These are phyloP conservation scores for Penicillium robsamsonii DNA, from an alignment of 495 filamentous ascomycete species.

Conservation along the genomic window DNA sequence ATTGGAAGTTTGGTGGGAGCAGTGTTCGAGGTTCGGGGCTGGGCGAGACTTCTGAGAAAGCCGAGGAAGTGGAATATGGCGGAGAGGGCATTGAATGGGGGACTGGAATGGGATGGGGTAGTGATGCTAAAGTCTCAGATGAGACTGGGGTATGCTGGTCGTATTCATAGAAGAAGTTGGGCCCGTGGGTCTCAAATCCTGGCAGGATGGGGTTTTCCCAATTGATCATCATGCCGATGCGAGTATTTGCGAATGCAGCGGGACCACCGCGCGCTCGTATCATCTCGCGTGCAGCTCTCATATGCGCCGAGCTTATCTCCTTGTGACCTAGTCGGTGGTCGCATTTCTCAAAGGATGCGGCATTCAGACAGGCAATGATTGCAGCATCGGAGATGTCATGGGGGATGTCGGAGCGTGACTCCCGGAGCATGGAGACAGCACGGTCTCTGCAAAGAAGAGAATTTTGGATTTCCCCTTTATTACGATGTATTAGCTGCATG, in stretches of 20 bases:
- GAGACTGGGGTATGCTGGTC: background rate
- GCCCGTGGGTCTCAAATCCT: conserved; percentile 37
- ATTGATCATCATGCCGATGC: conserved; percentile 42
- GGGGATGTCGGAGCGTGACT: conserved; percentile 29
- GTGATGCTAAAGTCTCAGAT: background rate
- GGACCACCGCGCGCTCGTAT: conserved; percentile 39
- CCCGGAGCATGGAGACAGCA: conserved; percentile 34
- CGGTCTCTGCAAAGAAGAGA: conserved; percentile 33
- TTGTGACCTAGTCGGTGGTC: conserved; percentile 40
- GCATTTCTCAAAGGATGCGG: conserved; percentile 43
- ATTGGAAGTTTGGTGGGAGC: background rate
- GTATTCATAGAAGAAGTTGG: conserved; percentile 36
- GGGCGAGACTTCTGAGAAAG: conserved; percentile 12
- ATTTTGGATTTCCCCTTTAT: conserved; percentile 27
- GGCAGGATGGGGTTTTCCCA: conserved; percentile 46
- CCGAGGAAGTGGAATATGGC: conserved; percentile 24
- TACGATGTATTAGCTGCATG: conserved; percentile 41
- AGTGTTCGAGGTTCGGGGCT: conserved; percentile 2
- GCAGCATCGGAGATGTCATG: conserved; percentile 36
- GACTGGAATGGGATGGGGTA: conserved; percentile 4
- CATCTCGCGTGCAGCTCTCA: conserved; percentile 41
- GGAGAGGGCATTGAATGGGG: conserved; percentile 24
- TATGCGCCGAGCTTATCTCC: conserved; percentile 39
- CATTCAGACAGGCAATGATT: conserved; percentile 40
- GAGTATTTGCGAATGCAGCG: conserved; percentile 36